Conservation (phyloP, 2,329 filamentous ascomycete genomes). For the Ustilaginoidea virens region DNA sequence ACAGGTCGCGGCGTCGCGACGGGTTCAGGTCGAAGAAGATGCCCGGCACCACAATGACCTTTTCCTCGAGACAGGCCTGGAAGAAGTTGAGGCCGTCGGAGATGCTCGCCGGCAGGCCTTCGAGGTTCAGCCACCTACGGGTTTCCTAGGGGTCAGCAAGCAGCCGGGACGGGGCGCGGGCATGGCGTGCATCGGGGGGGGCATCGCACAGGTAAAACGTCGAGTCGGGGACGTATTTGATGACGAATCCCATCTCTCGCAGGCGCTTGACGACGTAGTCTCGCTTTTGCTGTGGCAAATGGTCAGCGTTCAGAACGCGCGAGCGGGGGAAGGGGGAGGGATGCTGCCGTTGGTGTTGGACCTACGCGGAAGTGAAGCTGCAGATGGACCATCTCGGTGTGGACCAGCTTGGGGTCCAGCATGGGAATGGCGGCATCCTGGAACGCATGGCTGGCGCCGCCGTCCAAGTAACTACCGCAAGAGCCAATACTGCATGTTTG, state of each 20-base stretch:
- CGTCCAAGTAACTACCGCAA: conserved; percentile 87
- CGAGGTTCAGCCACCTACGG: conserved; percentile 40
- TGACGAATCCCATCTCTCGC: conserved; percentile 71
- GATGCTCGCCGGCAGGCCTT: conserved; percentile 61
- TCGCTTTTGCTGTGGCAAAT: conserved; percentile 72
- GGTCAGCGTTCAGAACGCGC: too few relatives aligned
- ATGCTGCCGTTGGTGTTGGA: too few relatives aligned
- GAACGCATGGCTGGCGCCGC: conserved; percentile 88
- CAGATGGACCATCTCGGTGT: conserved; percentile 74
- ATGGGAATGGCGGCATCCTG: conserved; percentile 86
- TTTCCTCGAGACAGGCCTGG: conserved; percentile 81
- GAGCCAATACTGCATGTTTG: conserved; percentile 48
- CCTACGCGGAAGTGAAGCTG: conserved; percentile 67
- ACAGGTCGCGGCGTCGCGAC: conserved; percentile 73
- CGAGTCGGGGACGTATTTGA: conserved; percentile 71
- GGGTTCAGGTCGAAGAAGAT: conserved; percentile 98
- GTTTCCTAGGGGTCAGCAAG: neutral
- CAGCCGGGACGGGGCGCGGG: too few relatives aligned
- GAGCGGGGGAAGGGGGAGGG: too few relatives aligned
- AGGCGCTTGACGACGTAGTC: conserved; percentile 78
- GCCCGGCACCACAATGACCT: conserved; percentile 90
- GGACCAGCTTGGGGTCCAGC: conserved; percentile 74
- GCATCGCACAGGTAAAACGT: conserved; percentile 97
- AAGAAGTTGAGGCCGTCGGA: conserved; percentile 95
- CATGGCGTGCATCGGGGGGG: too few relatives aligned